Conservation (phyloP, 495 filamentous ascomycete genomes). For the Lichenothelia convexa region DNA sequence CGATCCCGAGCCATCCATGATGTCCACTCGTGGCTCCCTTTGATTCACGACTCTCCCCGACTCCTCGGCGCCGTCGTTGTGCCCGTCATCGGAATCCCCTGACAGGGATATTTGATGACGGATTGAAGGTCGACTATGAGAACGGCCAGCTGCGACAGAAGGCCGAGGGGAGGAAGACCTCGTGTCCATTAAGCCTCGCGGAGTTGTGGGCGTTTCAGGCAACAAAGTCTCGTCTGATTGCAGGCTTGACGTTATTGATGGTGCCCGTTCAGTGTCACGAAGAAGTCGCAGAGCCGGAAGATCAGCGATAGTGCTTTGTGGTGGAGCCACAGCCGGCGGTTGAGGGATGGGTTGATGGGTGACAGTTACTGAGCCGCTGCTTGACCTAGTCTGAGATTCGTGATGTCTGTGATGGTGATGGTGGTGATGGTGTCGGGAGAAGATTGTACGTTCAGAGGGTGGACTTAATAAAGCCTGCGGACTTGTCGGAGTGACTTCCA, state of each 20-base stretch:
- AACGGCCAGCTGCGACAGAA: too few relatives aligned
- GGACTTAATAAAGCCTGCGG: conserved; percentile 53
- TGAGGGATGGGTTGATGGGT: conserved; percentile 33
- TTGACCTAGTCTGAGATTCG: conserved; percentile 4
- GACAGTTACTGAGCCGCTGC: too few relatives aligned
- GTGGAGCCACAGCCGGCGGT: conserved; percentile 46
- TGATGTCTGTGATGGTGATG: conserved; percentile 39
- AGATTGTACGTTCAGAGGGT: conserved; percentile 54
- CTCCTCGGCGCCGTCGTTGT: conserved; percentile 73
- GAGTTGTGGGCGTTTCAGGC: conserved; percentile 85
- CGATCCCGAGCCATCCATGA: too few relatives aligned
- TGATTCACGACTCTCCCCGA: too few relatives aligned
- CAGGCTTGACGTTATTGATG: conserved; percentile 61
- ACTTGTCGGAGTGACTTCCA: conserved; percentile 44
- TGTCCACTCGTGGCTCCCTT: too few relatives aligned
- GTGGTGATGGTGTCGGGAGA: conserved; percentile 45
- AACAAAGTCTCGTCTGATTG: conserved; percentile 63
- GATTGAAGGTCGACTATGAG: too few relatives aligned
- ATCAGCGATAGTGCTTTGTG: too few relatives aligned
- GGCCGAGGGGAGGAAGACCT: conserved; percentile 15
- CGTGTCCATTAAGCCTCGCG: conserved; percentile 37
- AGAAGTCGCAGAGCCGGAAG: conserved; percentile 63
- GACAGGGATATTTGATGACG: conserved; percentile 74
- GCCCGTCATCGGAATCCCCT: conserved; percentile 73
- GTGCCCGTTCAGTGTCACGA: conserved; percentile 69